A percentile compares a stretch with the other conserved stretches of the same genome.
phyloP scores from a whole-genome alignment of 2,329 filamentous ascomycete species.

The Ceratocystis lukuohia region DNA sequence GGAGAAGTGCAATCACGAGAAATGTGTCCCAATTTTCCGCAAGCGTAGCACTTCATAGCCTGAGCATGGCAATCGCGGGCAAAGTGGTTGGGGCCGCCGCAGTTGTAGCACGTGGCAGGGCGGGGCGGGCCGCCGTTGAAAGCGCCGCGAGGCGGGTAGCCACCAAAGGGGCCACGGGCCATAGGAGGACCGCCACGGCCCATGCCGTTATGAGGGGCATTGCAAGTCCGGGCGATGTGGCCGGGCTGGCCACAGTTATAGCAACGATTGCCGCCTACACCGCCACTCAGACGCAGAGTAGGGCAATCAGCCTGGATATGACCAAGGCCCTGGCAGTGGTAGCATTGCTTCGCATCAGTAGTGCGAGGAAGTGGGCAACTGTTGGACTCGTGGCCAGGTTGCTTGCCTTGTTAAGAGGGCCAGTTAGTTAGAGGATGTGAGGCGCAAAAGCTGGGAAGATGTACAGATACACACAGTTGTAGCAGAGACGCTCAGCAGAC shows the following conservation, averaged over 20 bases:
- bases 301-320: conserved; percentile 99
- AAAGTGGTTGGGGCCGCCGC: conserved; percentile 87
- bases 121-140: conserved; percentile 53
- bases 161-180: conserved; percentile 55
- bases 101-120: conserved; percentile 56
- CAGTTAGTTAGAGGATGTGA: conserved; percentile 19
- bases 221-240: conserved; percentile 83
- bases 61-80: conserved; percentile 96
- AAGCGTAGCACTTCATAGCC: conserved; percentile 97
- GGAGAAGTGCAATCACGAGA: conserved; percentile 89
- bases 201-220: conserved; percentile 51
- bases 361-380: conserved; percentile 92
- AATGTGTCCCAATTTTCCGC: conserved; percentile 89
- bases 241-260: conserved; percentile 92
- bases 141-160: conserved; percentile 53
- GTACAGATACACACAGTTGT: conserved; percentile 64
- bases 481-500: conserved; percentile 94
- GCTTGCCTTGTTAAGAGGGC: conserved; percentile 47
- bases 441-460: background rate
- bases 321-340: conserved; percentile 96
- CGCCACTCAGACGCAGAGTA: conserved; percentile 79
- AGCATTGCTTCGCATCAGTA: conserved; percentile 98
- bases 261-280: conserved; percentile 72
- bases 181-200: conserved; percentile 50
- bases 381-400: conserved; percentile 93